Base-by-base conservation (phyloP, 768 basidiomycete species). In the Lyophyllum shimeji region DNA sequence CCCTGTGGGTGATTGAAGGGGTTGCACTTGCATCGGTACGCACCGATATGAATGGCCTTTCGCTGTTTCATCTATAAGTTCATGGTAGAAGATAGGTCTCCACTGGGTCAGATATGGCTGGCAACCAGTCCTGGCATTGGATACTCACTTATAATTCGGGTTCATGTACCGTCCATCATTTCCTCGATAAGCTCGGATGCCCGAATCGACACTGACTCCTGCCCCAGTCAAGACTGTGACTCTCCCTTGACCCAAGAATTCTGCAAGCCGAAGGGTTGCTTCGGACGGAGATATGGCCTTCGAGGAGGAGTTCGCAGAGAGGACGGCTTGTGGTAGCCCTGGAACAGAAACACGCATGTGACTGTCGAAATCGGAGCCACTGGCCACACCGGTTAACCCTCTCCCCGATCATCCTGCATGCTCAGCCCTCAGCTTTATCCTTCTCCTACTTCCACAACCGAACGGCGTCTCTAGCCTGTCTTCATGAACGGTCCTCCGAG, bases 141-240 rank as follows among this genome's bases (percentile, higher is more conserved):
- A 20, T 24, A 68, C 82, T 61, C 64, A 91, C 90, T 85, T 87
- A 76, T 90, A 93, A 69, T 93, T 88, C n/a, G 89, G 90, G 64
- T 93, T 91, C 83, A 90, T 84, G 70, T 93, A 93, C 60, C 87
- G 76, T 15, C 95, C 95, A 65, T 95, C 90, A 58, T 77, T 68
- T 37, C 95, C 95, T 55, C 95, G 77, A 71, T 98, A 97, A n/a
- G 95, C 94, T 61, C 93, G 79, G 57, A 98, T 96, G 44, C 96
- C 96, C 24, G 90, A 93, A 70, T 98, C 96, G 25, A 98, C 95
- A 68, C 90, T 92, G 60, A 97, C 91, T 7, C 96, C 96, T 0
- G 96, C 96, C 2, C 95, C 95, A 0, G 93, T 95, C 52, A 98
- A 68, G 15, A 94, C 74, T 0, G 87, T 74, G 46, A 84, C 83